These are phyloP conservation scores for Areca catechu DNA, from an alignment of 176 grass and related monocot genomes.

Conservation along the genomic window DNA sequence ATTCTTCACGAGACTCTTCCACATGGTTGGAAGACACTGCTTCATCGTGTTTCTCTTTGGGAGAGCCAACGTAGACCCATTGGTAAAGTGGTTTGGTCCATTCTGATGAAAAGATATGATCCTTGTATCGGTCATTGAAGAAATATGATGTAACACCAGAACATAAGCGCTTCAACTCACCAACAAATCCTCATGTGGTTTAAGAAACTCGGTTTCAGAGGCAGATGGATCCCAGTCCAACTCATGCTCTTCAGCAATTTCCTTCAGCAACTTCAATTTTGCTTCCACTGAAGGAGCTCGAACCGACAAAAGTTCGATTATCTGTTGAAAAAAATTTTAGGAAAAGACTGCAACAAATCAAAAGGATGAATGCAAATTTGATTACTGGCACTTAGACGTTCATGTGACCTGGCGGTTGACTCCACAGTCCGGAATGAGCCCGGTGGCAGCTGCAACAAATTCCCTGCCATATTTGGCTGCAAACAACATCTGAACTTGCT, in stretches of 20 bases:
- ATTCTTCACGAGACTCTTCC: conserved; percentile 31
- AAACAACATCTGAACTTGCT: conserved; percentile 94
- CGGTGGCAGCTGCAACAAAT: conserved; percentile 67
- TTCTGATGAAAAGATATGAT: conserved; percentile 38
- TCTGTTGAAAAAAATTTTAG: conserved; percentile 20
- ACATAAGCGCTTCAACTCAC: conserved; percentile 27
- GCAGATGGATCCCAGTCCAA: conserved; percentile 91
- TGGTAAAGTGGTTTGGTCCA: conserved; percentile 62
- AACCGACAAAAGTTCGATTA: conserved; percentile 93
- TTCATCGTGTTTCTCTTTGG: conserved; percentile 69
- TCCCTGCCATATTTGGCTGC: conserved; percentile 87
- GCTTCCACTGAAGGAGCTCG: conserved; percentile 60
- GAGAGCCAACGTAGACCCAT: conserved; percentile 53
- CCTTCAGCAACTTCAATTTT: conserved; percentile 91
- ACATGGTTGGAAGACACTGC: conserved; percentile 21
- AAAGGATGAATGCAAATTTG: not conserved
- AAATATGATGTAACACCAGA: conserved; percentile 13
- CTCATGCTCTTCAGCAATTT: conserved; percentile 93
- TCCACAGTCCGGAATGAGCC: conserved; percentile 80
- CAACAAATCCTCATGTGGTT: conserved; percentile 90
- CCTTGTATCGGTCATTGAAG: conserved; percentile 3
- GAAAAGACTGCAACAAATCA: too few relatives aligned
- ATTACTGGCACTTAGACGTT: conserved; percentile 4
- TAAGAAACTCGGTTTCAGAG: conserved; percentile 73
- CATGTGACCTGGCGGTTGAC: conserved; percentile 89